phyloP scores from a whole-genome alignment of 345 rosid species.

The Microthlaspi erraticum region DNA sequence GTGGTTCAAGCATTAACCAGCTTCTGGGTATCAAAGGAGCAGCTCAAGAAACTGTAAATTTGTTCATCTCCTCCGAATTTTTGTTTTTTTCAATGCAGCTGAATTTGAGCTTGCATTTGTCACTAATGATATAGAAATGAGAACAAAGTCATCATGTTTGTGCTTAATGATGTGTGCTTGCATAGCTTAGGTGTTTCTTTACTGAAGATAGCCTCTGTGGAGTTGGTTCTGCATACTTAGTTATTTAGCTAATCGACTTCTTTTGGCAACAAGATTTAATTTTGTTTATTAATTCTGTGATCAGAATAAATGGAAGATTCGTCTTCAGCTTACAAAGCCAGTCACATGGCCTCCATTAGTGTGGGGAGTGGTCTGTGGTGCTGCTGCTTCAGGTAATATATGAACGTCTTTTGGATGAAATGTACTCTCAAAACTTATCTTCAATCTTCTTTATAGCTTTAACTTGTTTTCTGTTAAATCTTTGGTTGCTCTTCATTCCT shows the following conservation, averaged over 20 bases:
- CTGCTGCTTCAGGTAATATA: slow-evolving; percentile 92
- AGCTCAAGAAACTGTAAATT: slow-evolving; percentile 74
- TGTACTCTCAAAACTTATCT: neutral
- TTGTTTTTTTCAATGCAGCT: slow-evolving; percentile 7
- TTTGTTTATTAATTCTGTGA: neutral
- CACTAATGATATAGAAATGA: slow-evolving; percentile 6
- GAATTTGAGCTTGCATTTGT: slow-evolving; percentile 1
- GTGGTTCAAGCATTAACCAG: slow-evolving; percentile 89
- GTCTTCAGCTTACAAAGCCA: slow-evolving; percentile 95
- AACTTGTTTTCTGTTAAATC: slow-evolving; percentile 6
- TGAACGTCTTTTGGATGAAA: neutral
- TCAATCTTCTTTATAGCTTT: neutral
- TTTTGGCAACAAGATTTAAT: too few relatives aligned
- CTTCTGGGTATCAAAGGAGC: slow-evolving; percentile 99
- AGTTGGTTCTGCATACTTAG: neutral
- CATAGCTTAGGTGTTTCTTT: slow-evolving; percentile 13
- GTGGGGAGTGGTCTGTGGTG: slow-evolving; percentile 97
- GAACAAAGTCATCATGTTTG: neutral
- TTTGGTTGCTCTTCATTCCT: neutral
- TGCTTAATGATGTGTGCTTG: neutral
- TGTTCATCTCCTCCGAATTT: neutral
- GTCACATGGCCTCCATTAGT: slow-evolving; percentile 99
- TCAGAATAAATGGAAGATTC: slow-evolving; percentile 98
- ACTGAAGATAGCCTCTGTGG: neutral
- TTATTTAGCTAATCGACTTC: too few relatives aligned